Evolutionary conservation across 306 rosid genomes (phyloP), one percentile per base, ranked within the genome.

Genomic region (Styphnolobium japonicum): DNA sequence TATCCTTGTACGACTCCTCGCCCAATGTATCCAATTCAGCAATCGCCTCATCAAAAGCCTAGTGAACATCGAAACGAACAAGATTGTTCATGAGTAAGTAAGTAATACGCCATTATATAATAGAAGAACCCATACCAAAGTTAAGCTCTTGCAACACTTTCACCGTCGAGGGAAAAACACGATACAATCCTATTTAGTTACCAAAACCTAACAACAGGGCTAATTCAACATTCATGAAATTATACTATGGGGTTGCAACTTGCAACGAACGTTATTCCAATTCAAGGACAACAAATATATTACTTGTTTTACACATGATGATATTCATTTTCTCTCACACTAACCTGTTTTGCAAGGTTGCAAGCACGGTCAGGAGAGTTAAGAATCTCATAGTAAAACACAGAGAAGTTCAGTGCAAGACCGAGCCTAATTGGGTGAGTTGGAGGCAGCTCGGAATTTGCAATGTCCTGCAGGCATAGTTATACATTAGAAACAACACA

Each of bases 391-490:
- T 93, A 96, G 83, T 96, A 93, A 36, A 96, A 91, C 73, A 93
- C 99, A 3, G 99, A 96, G 85, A 96, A 93, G 81, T 96, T 96
- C 85, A 96, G 90, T 37, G 99, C 99, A 78, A 96, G 89, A 62
- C 99, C 99, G n/a, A 96, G 98, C 76, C 99, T 93, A 83, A 96
- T 96, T 0, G 99, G 99, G 45, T 93, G 99, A n/a, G 98, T 96
- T 15, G 99, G 99, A 46, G 98, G 91, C 78, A 96, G 82, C 53
- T 96, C 99, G 4, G 97, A 11, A 69, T 85, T 90, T 3, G 99
- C 98, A 78, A 96, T 96, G 53, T 96, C 99, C 99, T 96, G 83
- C 75, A 79, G 29, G 1, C 29, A 71, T 2, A 72, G 29, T 25
- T 10, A 37, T 2, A 68, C 21, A 77, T 76, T 19, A 79, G 51